These are phyloP conservation scores for Pugionium dolabratum DNA, from an alignment of 345 rosid genomes.

Conservation along the genomic window DNA sequence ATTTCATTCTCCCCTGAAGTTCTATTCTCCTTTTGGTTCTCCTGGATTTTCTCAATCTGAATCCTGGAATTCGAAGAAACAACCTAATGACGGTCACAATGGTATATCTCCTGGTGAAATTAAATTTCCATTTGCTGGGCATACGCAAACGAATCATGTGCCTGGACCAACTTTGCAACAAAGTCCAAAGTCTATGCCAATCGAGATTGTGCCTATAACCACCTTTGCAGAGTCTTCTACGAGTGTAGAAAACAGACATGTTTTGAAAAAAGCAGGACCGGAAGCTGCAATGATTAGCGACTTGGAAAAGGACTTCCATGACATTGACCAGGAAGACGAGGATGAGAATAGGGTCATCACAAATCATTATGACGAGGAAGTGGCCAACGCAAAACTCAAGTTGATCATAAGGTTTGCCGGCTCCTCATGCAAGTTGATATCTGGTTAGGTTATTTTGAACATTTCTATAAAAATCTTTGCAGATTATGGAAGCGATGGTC, in stretches of 20 bases:
- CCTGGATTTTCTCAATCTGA: slow-evolving; percentile 43
- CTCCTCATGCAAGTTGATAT: slow-evolving; percentile 24
- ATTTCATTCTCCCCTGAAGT: slow-evolving; percentile 42
- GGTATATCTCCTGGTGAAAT: slow-evolving; percentile 42
- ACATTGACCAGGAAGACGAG: slow-evolving; percentile 44
- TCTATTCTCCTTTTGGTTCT: slow-evolving; percentile 46
- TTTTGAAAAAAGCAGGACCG: slow-evolving; percentile 38
- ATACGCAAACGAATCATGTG: slow-evolving; percentile 39
- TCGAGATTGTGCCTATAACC: slow-evolving; percentile 33
- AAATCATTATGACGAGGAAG: slow-evolving; percentile 54
- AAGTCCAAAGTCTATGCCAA: slow-evolving; percentile 41
- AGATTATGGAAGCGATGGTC: slow-evolving; percentile 87
- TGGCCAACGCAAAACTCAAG: slow-evolving; percentile 76
- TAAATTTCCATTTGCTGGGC: slow-evolving; percentile 42
- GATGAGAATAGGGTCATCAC: slow-evolving; percentile 42
- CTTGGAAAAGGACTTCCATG: slow-evolving; percentile 43
- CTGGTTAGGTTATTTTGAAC: slow-evolving; percentile 7
- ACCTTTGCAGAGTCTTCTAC: slow-evolving; percentile 29
- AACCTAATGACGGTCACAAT: slow-evolving; percentile 34
- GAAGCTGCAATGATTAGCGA: slow-evolving; percentile 35
- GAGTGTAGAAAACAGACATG: slow-evolving; percentile 24
- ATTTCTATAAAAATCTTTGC: slow-evolving; percentile 32
- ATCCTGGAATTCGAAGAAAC: slow-evolving; percentile 43
- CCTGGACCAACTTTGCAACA: slow-evolving; percentile 46
- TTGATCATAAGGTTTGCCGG: slow-evolving; percentile 71